Conservation (phyloP, 768 basidiomycete species). For the Leccinum longicurvipes region DNA sequence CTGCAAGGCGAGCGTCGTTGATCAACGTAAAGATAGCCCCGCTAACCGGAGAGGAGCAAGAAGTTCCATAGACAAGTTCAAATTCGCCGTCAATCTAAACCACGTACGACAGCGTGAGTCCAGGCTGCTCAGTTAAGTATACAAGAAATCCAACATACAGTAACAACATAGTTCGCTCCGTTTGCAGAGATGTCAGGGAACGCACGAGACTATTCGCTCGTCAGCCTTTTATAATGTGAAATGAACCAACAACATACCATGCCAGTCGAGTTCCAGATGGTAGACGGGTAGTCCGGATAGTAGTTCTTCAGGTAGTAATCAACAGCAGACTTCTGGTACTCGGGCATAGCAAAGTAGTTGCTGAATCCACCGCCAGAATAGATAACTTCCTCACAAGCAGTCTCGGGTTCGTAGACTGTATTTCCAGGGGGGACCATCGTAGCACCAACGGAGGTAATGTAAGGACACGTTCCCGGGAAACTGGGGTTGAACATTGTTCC, state of each 20-base stretch:
- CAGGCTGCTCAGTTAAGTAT: background rate
- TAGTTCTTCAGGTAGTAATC: constrained; percentile 30
- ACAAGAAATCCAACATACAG: constrained; percentile 6
- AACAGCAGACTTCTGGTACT: constrained; percentile 37
- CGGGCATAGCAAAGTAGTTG: constrained; percentile 40
- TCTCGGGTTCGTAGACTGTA: constrained; percentile 28
- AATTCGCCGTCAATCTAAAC: constrained; percentile 37
- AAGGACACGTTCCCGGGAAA: constrained; percentile 46
- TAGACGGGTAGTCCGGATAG: constrained; percentile 21
- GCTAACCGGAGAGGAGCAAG: constrained; percentile 31
- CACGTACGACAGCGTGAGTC: background rate
- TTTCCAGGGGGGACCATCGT: constrained; percentile 40
- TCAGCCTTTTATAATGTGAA: constrained; percentile 29
- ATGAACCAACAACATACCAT: constrained; percentile 12
- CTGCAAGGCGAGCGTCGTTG: constrained; percentile 36
- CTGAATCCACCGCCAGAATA: constrained; percentile 36
- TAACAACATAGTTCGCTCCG: constrained; percentile 32
- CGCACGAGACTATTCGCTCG: constrained; percentile 32
- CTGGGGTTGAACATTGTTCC: constrained; percentile 38
- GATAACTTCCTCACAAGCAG: constrained; percentile 29
- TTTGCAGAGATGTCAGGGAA: constrained; percentile 38
- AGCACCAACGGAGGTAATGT: constrained; percentile 45
- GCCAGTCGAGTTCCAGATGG: constrained; percentile 28
- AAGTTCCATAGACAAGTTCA: constrained; percentile 31
- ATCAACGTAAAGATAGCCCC: constrained; percentile 34